A percentile compares a stretch with the other conserved stretches of the same genome.
Evolutionary conservation across 257 asterid species (phyloP).

Genomic region (Ilex asprella): DNA sequence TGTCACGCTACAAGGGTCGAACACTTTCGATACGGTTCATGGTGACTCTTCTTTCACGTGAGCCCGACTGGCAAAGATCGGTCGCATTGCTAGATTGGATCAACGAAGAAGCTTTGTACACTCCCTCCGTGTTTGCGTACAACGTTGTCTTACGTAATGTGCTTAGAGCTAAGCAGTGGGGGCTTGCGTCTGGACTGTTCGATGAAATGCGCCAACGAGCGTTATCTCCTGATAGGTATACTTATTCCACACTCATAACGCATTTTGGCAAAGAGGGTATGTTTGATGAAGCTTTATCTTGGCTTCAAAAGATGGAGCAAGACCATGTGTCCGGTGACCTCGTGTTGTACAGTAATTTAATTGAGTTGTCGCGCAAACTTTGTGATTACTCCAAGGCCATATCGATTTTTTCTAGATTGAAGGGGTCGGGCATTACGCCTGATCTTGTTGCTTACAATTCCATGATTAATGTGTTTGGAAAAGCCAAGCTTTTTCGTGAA

Average conservation of each 20-base stretch:
- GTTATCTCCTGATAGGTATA: slow-evolving; percentile 76
- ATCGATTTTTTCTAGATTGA: slow-evolving; percentile 68
- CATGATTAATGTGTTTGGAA: slow-evolving; percentile 91
- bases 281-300: slow-evolving; percentile 85
- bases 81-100: slow-evolving; percentile 95
- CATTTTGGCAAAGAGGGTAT: slow-evolving; percentile 80
- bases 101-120: slow-evolving; percentile 59
- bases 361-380: slow-evolving; percentile 75
- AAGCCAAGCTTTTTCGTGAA: slow-evolving; percentile 87
- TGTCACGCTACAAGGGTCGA: slow-evolving; percentile 65
- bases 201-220: slow-evolving; percentile 88
- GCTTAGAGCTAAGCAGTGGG: slow-evolving; percentile 74
- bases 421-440: slow-evolving; percentile 64
- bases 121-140: slow-evolving; percentile 85
- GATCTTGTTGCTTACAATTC: slow-evolving; percentile 85
- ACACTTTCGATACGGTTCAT: slow-evolving; percentile 62
- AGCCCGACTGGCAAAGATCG: slow-evolving; percentile 80
- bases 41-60: slow-evolving; percentile 77
- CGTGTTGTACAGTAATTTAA: slow-evolving; percentile 78
- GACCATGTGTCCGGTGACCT: slow-evolving; percentile 79
- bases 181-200: slow-evolving; percentile 67
- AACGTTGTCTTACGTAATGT: slow-evolving; percentile 88
- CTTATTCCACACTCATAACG: slow-evolving; percentile 83
- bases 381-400: slow-evolving; percentile 84
- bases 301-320: slow-evolving; percentile 94